phyloP scores from a whole-genome alignment of 352 stramenopile species.

The Pythium insidiosum region DNA sequence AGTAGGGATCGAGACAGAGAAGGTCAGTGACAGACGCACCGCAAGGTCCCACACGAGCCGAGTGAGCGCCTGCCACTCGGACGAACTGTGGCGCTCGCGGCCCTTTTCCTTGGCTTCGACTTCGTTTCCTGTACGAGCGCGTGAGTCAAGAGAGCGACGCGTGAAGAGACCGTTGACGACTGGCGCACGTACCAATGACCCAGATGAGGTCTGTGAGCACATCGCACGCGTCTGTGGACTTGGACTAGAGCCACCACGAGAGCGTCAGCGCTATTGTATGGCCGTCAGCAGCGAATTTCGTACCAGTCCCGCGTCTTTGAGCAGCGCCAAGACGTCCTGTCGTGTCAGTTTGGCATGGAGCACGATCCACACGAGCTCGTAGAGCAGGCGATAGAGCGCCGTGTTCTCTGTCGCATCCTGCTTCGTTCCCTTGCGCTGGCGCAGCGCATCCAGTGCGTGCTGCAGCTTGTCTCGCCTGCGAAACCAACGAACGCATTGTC shows the following conservation, averaged over 20 bases:
- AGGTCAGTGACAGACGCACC: constrained; percentile 12
- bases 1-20: constrained; percentile 1
- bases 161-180: no score
- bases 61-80: constrained; percentile 62
- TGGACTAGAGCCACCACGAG: no score
- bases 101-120: constrained; percentile 66
- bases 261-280: no score
- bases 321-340: constrained; percentile 57
- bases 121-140: constrained; percentile 37
- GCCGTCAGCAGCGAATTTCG: no score
- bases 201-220: constrained; percentile 65
- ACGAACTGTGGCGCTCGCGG: constrained; percentile 52
- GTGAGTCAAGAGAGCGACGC: no score
- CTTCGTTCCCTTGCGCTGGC: no score
- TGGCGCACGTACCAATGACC: constrained; percentile 32
- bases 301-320: constrained; percentile 65
- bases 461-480: no score
- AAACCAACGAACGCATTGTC: no score
- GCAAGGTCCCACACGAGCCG: constrained; percentile 51
- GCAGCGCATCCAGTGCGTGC: no score
- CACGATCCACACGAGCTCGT: constrained; percentile 73
- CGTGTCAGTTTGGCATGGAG: constrained; percentile 59
- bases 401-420: constrained; percentile 5
- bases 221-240: constrained; percentile 28
- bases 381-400: constrained; percentile 50